These are phyloP conservation scores for Colletotrichum paranaense DNA, from an alignment of 2,329 filamentous ascomycete species.

Conservation along the genomic window DNA sequence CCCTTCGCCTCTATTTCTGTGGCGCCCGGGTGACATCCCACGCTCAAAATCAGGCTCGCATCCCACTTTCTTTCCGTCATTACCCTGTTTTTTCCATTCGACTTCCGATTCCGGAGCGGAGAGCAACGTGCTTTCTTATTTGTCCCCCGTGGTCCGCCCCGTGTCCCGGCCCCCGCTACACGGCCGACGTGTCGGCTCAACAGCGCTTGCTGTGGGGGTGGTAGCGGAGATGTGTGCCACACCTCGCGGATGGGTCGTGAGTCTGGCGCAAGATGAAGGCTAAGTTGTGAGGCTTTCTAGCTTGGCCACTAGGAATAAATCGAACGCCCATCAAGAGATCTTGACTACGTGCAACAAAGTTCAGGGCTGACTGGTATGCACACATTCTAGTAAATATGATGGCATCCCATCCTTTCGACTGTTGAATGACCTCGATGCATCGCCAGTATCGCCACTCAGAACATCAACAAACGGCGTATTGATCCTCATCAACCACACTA, in stretches of 20 bases:
- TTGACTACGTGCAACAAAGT: neutral
- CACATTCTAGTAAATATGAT: too few relatives aligned
- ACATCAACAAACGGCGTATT: too few relatives aligned
- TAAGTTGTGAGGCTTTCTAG: neutral
- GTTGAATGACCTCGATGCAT: too few relatives aligned
- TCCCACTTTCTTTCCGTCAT: neutral
- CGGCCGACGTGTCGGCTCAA: slow-evolving; percentile 1
- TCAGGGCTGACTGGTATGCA: too few relatives aligned
- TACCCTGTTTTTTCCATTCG: neutral
- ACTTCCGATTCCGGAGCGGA: neutral
- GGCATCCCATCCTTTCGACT: too few relatives aligned
- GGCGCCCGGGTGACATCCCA: neutral
- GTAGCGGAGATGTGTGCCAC: neutral
- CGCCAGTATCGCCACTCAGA: too few relatives aligned
- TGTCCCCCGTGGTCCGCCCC: neutral
- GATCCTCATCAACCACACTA: too few relatives aligned
- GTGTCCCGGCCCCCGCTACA: neutral
- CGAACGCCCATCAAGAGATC: neutral
- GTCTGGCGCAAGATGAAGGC: neutral
- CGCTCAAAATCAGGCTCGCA: neutral
- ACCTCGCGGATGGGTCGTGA: neutral
- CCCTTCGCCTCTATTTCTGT: neutral
- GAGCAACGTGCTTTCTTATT: neutral
- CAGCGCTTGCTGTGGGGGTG: neutral
- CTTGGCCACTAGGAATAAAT: neutral